Percentiles rank a stretch among this genome's conserved stretches.
These are phyloP conservation scores for Thalassiosira livingstoniorum DNA, from an alignment of 352 stramenopile species.

Conservation along the genomic window DNA sequence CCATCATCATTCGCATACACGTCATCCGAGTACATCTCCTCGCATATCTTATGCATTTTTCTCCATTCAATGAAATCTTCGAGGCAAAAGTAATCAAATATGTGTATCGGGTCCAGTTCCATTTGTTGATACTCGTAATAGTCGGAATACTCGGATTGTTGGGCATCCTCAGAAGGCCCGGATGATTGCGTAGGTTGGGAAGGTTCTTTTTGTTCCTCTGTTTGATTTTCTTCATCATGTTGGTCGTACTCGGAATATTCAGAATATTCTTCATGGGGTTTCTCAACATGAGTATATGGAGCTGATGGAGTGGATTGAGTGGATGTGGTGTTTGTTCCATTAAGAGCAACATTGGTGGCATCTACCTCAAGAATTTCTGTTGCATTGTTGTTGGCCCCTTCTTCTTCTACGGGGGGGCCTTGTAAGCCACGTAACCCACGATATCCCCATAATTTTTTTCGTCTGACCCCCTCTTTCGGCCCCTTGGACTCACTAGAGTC, in stretches of 20 bases:
- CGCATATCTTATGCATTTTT: constrained; percentile 5
- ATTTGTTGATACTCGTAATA: background rate
- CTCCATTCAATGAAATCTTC: constrained; percentile 50
- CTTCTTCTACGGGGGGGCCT: too few species aligned
- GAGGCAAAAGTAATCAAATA: constrained; percentile 54
- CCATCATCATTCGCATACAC: background rate
- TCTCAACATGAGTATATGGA: too few species aligned
- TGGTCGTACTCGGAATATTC: background rate
- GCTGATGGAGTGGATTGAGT: background rate
- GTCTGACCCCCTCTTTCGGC: background rate
- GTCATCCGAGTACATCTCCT: background rate
- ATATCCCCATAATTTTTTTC: background rate
- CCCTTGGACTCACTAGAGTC: background rate
- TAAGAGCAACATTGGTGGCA: background rate
- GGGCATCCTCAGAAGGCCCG: too few species aligned
- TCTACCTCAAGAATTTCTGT: background rate
- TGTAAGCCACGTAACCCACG: background rate
- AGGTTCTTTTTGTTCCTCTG: background rate
- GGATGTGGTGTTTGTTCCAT: background rate
- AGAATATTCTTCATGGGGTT: background rate
- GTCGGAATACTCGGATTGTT: background rate
- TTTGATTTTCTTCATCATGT: too few species aligned
- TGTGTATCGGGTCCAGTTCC: background rate
- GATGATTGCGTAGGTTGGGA: background rate
- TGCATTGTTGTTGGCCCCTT: background rate